Evolutionary conservation across 345 rosid species (phyloP).

Genomic region (Citrus glauca): DNA sequence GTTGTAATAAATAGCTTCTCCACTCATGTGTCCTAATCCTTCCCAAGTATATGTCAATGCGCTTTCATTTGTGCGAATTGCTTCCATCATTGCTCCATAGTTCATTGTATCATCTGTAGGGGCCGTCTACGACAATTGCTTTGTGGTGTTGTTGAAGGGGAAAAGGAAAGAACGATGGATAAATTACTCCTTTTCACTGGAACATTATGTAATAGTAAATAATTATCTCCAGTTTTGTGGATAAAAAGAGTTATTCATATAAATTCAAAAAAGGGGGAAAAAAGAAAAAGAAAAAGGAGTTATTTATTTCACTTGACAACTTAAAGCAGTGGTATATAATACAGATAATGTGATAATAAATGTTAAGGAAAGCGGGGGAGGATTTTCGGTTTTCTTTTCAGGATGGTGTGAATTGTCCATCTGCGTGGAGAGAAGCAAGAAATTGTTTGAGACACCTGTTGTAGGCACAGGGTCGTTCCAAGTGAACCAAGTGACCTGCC

Average conservation of each 20-base stretch:
- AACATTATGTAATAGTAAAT: background rate
- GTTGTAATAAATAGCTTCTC: background rate
- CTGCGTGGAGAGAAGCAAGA: conserved; percentile 47
- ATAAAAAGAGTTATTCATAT: background rate
- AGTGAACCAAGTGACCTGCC: conserved; percentile 79
- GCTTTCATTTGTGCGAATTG: background rate
- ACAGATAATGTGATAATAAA: background rate
- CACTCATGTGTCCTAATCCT: background rate
- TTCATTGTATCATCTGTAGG: background rate
- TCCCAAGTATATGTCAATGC: background rate
- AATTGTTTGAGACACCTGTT: conserved; percentile 60
- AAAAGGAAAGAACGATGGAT: background rate
- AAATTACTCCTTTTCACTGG: background rate
- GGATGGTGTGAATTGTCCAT: background rate
- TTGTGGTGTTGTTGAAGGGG: background rate
- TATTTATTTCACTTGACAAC: background rate
- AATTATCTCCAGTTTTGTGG: background rate
- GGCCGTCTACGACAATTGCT: background rate
- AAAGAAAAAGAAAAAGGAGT: background rate
- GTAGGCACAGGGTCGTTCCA: conserved; percentile 84
- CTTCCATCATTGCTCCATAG: background rate
- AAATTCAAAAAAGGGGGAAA: no score
- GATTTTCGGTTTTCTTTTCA: no score
- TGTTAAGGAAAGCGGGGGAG: background rate
- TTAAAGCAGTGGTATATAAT: background rate